Base-by-base conservation (phyloP, 2,329 filamentous ascomycete species). In the Fusarium napiforme region DNA sequence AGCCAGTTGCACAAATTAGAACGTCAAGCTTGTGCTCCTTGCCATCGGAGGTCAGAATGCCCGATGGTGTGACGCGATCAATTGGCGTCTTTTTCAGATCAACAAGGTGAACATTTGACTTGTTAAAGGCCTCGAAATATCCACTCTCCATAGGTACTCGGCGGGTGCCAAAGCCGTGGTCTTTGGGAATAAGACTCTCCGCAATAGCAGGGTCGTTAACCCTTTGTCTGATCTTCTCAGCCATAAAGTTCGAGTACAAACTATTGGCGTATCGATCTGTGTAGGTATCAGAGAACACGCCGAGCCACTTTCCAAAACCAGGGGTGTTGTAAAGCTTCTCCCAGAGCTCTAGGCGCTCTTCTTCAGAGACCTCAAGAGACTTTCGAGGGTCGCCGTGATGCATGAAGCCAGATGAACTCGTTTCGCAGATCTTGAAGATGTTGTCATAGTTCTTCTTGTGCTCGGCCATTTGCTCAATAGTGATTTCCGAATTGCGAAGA, bases 61-160 rank as follows among this genome's bases (percentile, higher is more conserved):
- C 70, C 1, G 45, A 32, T 9, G 52, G 21, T 1, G 49, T 61
- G 3, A 74, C 67, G 0, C 43, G 46, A 8, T 62, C 53, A 6
- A 75, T 64, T 0, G 73, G 70, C 1, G 64, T 60, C 21, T 75
- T 64, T 21, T 67, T 55, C 0, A 75, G 18, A 16, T 75, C 71
- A 7, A 75, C 57, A 0, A 75, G 59, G n/a, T 69, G 67, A 4
- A 75, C 68, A 1, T 75, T 74, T 11, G 45, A 8, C 7, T 72
- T 34, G 11, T 75, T 75, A 7, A 55, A 75, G 0, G 63, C 64
- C 19, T 75, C 71, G 28, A 65, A 75, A 18, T 75, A 75, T 1
- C 73, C 73, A n/a, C 73, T 75, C 46, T 75, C 73, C 6, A 75
- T 34, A 4, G 73, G 70, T 1, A 75, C 56, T 1, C 73, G 57